Conservation (phyloP, 2,329 filamentous ascomycete species). For the Sclerotinia spermophila region DNA sequence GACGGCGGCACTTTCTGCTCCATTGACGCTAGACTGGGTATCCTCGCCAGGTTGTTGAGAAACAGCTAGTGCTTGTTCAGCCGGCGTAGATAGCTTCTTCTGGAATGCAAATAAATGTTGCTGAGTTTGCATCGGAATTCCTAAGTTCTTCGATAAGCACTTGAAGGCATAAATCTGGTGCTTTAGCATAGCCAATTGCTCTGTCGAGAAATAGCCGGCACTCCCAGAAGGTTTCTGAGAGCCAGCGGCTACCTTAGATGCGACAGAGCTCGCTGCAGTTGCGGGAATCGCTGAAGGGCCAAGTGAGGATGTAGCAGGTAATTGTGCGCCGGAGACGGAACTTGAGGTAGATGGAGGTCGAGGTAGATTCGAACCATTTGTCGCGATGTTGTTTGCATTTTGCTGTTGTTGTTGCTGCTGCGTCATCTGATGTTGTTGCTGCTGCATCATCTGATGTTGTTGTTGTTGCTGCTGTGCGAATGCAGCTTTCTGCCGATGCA, state of each 20-base stretch:
- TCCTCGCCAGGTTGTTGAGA: constrained; percentile 31
- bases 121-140: constrained; percentile 74
- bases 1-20: constrained; percentile 35
- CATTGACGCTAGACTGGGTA: constrained; percentile 40
- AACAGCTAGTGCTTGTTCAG: constrained; percentile 26
- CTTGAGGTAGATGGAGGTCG: constrained; percentile 40
- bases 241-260: constrained; percentile 28
- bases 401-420: constrained; percentile 47
- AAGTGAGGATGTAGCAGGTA: constrained; percentile 29
- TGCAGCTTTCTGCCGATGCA: constrained; percentile 44
- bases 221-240: constrained; percentile 33
- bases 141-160: constrained; percentile 79
- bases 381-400: constrained; percentile 51
- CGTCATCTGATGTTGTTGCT: constrained; percentile 47
- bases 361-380: constrained; percentile 55
- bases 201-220: constrained; percentile 65
- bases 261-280: constrained; percentile 24
- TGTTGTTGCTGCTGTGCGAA: constrained; percentile 37
- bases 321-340: constrained; percentile 25
- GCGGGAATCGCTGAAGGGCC: constrained; percentile 35
- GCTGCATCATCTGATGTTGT: constrained; percentile 41
- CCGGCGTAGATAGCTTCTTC: constrained; percentile 46
- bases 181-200: constrained; percentile 74
- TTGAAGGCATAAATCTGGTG: constrained; percentile 92
- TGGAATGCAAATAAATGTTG: constrained; percentile 76